Evolutionary conservation across 306 rosid species (phyloP).

Genomic region (Sesbania bispinosa): DNA sequence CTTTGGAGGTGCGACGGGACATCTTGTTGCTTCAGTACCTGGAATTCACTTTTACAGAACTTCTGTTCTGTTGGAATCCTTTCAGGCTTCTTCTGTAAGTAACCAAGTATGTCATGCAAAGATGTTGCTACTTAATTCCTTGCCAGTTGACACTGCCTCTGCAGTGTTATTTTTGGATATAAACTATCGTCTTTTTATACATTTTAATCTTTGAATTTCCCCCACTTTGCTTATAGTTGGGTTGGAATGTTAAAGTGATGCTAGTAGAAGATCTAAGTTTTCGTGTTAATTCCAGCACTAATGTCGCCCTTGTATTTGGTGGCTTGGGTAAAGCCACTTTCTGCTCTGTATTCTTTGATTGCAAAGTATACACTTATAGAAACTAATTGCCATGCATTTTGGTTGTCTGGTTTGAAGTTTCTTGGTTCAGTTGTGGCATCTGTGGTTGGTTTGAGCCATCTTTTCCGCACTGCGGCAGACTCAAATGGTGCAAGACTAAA

Average conservation of each 20-base stretch:
- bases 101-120: slow-evolving; percentile 19
- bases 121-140: slow-evolving; percentile 7
- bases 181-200: neutral
- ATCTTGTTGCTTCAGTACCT: slow-evolving; percentile 74
- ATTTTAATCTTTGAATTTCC: slow-evolving; percentile 15
- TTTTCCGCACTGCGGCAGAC: slow-evolving; percentile 55
- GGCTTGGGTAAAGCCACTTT: slow-evolving; percentile 15
- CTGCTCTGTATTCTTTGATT: slow-evolving; percentile 16
- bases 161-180: neutral
- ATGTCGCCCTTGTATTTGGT: slow-evolving; percentile 10
- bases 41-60: slow-evolving; percentile 62
- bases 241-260: slow-evolving; percentile 4
- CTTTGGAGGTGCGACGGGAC: slow-evolving; percentile 64
- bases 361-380: slow-evolving; percentile 25
- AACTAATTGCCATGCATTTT: slow-evolving; percentile 33
- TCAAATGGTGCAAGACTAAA: slow-evolving; percentile 54
- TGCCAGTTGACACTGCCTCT: neutral
- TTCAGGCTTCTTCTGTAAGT: slow-evolving; percentile 35
- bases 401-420: slow-evolving; percentile 34
- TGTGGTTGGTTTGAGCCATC: slow-evolving; percentile 79
- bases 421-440: slow-evolving; percentile 68
- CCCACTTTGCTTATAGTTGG: slow-evolving; percentile 8
- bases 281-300: neutral
- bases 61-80: slow-evolving; percentile 35
- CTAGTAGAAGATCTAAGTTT: neutral